Evolutionary conservation across 208 protist species (phyloP), one percentile per base, ranked within the genome.

Genomic region (Trichomonas vaginalis): DNA sequence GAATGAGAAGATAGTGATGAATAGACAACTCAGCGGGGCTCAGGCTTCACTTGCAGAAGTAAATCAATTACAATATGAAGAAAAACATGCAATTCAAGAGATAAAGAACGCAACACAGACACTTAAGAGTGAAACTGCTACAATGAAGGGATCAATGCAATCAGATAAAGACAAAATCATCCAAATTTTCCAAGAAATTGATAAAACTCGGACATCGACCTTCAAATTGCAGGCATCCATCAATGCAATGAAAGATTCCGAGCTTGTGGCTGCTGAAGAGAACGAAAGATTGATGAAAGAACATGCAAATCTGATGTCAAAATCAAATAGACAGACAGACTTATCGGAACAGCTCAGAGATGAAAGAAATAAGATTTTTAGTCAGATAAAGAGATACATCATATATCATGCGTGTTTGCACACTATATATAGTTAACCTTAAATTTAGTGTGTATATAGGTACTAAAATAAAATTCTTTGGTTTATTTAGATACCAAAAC

Each of bases 351-450:
- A 92, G 37, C 6, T 51, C 0, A 27, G 86, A 56, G 86, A 92
- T 35, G 86, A 92, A 51, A 48, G 86, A 51, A 92, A 92, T 51
- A 92, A 35, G n/a, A n/a, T n/a, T n/a, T n/a, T n/a, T n/a, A n/a
- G n/a, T n/a, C n/a, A n/a, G n/a, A n/a, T n/a, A n/a, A n/a, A n/a
- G n/a, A n/a, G n/a, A n/a, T n/a, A n/a, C n/a, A n/a, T n/a, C n/a
- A n/a, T n/a, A n/a, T n/a, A n/a, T n/a, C n/a, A n/a, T n/a, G n/a
- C n/a, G n/a, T n/a, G n/a, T n/a, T n/a, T n/a, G n/a, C n/a, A n/a
- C n/a, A n/a, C n/a, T n/a, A n/a, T n/a, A n/a, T n/a, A n/a, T n/a
- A n/a, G n/a, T n/a, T n/a, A n/a, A n/a, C n/a, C n/a, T n/a, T n/a
- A n/a, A n/a, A n/a, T n/a, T n/a, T n/a, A n/a, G n/a, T n/a, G n/a